Conservation (phyloP, 306 rosid species). For the Albizia julibrissin region DNA sequence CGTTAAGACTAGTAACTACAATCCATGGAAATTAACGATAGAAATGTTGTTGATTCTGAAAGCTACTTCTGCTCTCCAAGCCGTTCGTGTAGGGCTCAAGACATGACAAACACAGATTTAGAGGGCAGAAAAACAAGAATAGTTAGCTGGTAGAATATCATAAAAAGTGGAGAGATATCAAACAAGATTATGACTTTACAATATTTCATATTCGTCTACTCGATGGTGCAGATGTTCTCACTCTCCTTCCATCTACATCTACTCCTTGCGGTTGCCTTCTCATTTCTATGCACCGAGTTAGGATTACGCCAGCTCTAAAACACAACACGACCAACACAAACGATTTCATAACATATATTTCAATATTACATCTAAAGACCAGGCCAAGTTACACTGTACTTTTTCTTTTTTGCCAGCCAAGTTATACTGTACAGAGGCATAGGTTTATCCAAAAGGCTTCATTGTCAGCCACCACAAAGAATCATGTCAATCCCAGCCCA, state of each 20-base stretch:
- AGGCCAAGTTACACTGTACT: slow-evolving; percentile 16
- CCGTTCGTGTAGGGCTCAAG: neutral
- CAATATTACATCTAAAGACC: slow-evolving; percentile 38
- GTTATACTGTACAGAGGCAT: slow-evolving; percentile 45
- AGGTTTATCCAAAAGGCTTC: slow-evolving; percentile 14
- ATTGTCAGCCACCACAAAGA: neutral
- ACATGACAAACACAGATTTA: neutral
- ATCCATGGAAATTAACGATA: neutral
- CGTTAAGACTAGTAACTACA: neutral
- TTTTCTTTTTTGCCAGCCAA: neutral
- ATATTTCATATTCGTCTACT: slow-evolving; percentile 23
- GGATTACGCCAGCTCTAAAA: slow-evolving; percentile 22
- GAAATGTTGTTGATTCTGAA: neutral
- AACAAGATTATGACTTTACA: slow-evolving; percentile 32
- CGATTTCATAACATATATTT: slow-evolving; percentile 7
- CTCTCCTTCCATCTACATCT: slow-evolving; percentile 27
- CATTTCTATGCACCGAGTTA: slow-evolving; percentile 41
- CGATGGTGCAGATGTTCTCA: neutral
- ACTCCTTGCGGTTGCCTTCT: slow-evolving; percentile 27
- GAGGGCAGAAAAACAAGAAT: neutral
- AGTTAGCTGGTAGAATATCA: neutral
- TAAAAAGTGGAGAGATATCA: slow-evolving; percentile 8
- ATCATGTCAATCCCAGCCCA: slow-evolving; percentile 82
- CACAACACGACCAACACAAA: slow-evolving; percentile 19
- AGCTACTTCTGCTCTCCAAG: neutral